Evolutionary conservation across 129 eudicot genomes (phyloP).

Genomic region (Tagetes patula): DNA sequence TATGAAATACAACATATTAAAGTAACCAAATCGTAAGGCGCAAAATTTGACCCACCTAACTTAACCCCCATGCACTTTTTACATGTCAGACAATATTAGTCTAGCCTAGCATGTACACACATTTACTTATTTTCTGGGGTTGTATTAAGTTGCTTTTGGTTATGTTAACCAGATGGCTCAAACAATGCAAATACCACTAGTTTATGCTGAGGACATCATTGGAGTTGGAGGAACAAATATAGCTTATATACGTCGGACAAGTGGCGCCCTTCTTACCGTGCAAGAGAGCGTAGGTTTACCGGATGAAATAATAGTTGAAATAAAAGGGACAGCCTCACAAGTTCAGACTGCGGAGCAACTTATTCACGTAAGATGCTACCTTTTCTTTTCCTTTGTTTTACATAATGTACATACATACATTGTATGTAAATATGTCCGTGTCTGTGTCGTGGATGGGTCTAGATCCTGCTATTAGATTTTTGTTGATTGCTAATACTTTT

Average conservation of each 20-base stretch:
- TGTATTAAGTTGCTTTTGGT: neutral
- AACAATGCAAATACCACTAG: constrained; percentile 81
- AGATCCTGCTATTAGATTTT: too few relatives aligned
- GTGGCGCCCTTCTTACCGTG: constrained; percentile 56
- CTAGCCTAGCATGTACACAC: neutral
- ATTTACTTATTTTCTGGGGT: neutral
- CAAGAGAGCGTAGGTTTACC: constrained; percentile 56
- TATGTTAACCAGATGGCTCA: constrained; percentile 51
- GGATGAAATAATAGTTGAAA: constrained; percentile 73
- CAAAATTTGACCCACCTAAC: too few relatives aligned
- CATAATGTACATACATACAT: neutral
- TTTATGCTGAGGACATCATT: constrained; percentile 75
- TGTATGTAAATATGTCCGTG: neutral
- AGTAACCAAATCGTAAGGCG: too few relatives aligned
- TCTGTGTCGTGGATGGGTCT: too few relatives aligned
- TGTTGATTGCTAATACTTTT: neutral
- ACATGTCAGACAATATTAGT: neutral
- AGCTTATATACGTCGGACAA: constrained; percentile 52
- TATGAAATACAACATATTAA: too few relatives aligned
- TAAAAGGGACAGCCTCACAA: constrained; percentile 60
- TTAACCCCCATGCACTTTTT: too few relatives aligned
- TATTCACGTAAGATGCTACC: constrained; percentile 44
- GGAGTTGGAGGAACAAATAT: constrained; percentile 80
- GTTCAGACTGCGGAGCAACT: constrained; percentile 59
- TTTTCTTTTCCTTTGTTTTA: neutral